Evolutionary conservation across 768 basidiomycete species (phyloP).

Genomic region (Ephemerocybe angulata): DNA sequence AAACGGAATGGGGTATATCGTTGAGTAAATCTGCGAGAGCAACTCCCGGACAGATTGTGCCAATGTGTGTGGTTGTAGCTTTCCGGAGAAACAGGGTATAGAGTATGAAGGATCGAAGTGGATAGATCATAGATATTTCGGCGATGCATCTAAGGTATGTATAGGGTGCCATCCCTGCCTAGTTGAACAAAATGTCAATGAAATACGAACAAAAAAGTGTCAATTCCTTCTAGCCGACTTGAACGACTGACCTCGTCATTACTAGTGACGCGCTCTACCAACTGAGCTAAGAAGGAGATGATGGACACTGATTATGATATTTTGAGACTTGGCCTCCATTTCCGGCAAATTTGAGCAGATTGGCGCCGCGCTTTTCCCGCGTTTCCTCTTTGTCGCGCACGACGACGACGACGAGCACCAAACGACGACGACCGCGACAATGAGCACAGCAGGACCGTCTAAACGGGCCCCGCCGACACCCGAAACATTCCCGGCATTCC

Average conservation of each 20-base stretch:
- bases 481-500: constrained; percentile 30
- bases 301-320: neutral
- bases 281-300: constrained; percentile 50
- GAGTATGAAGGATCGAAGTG: no score
- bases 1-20: no score
- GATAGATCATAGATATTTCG: no score
- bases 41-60: no score
- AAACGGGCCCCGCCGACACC: neutral
- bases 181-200: neutral
- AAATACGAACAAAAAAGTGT: neutral
- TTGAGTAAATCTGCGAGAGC: no score
- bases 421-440: neutral
- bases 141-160: no score
- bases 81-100: no score
- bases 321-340: neutral
- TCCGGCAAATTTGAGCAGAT: neutral
- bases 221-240: constrained; percentile 32
- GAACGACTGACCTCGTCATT: constrained; percentile 38
- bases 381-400: neutral
- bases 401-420: neutral
- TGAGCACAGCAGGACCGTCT: neutral
- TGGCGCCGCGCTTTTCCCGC: neutral
- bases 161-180: no score
- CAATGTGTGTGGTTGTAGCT: no score
- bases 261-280: constrained; percentile 58